These are phyloP conservation scores for Pulveroboletus frians DNA, from an alignment of 768 basidiomycete genomes.

Conservation along the genomic window DNA sequence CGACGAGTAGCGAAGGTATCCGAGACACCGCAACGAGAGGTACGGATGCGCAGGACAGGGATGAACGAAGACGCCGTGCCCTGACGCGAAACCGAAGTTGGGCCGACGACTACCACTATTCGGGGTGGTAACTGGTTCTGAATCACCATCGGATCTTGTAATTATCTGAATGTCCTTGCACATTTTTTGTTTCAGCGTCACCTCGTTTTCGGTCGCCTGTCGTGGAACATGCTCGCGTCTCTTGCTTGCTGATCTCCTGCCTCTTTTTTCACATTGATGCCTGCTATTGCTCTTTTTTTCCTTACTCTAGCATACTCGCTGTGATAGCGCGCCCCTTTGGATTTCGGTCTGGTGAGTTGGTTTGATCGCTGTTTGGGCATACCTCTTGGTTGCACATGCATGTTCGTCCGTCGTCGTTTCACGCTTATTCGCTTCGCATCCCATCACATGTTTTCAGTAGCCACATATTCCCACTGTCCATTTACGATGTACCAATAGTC, in stretches of 20 bases:
- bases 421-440: constrained; percentile 14
- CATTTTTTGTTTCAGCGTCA: constrained; percentile 14
- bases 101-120: constrained; percentile 62
- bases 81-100: constrained; percentile 62
- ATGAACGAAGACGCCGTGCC: constrained; percentile 40
- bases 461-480: constrained; percentile 27
- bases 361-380: constrained; percentile 10
- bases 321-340: constrained; percentile 9
- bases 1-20: constrained; percentile 22
- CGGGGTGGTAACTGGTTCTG: constrained; percentile 49
- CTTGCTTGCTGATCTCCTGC: constrained; percentile 13
- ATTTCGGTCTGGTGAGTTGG: constrained; percentile 12
- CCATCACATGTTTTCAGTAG: constrained; percentile 21
- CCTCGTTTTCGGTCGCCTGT: constrained; percentile 14
- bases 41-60: constrained; percentile 32
- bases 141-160: constrained; percentile 17
- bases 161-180: constrained; percentile 21
- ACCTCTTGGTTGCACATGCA: constrained; percentile 16
- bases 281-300: constrained; percentile 10
- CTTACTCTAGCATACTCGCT: constrained; percentile 14
- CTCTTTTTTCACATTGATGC: constrained; percentile 7
- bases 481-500: constrained; percentile 33
- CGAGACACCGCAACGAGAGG: constrained; percentile 11
- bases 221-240: constrained; percentile 19
- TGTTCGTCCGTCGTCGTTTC: constrained; percentile 9